Conservation (phyloP, 73 alveolate genomes). For the Paramecium biaurelia region DNA sequence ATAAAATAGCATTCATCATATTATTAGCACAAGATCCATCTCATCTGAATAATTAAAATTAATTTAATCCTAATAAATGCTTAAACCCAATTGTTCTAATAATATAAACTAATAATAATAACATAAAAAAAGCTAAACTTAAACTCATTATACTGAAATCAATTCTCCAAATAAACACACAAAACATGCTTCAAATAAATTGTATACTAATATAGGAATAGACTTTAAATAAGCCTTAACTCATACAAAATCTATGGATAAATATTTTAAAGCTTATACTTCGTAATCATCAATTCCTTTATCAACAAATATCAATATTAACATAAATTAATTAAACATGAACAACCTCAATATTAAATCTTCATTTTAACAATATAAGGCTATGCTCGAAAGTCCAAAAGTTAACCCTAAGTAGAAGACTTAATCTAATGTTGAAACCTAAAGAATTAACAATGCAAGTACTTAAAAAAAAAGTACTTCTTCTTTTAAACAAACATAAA, state of each 20-base stretch:
- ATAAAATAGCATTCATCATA: not conserved
- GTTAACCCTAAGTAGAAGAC: not conserved
- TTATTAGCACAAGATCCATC: slow-evolving; percentile 22
- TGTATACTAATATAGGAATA: slow-evolving; percentile 3
- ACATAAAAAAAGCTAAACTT: slow-evolving; percentile 9
- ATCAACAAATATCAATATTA: slow-evolving; percentile 25
- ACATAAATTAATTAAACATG: slow-evolving; percentile 18
- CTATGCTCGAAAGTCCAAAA: slow-evolving; percentile 35
- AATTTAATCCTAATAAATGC: not conserved
- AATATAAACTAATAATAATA: not conserved
- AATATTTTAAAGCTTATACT: slow-evolving; percentile 6
- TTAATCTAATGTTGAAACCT: not conserved
- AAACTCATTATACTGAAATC: slow-evolving; percentile 38
- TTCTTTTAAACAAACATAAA: not conserved
- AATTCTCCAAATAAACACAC: not conserved
- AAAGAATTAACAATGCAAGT: not conserved
- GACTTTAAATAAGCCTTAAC: not conserved
- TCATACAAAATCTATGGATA: not conserved
- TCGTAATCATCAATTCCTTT: not conserved
- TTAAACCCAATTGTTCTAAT: not conserved
- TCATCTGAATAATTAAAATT: slow-evolving; percentile 31
- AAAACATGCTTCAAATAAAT: not conserved
- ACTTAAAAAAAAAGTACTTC: not conserved
- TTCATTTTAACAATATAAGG: slow-evolving; percentile 29
- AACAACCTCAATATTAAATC: not conserved